phyloP scores from a whole-genome alignment of 2,329 filamentous ascomycete genomes.

The Clonostachys sp. region DNA sequence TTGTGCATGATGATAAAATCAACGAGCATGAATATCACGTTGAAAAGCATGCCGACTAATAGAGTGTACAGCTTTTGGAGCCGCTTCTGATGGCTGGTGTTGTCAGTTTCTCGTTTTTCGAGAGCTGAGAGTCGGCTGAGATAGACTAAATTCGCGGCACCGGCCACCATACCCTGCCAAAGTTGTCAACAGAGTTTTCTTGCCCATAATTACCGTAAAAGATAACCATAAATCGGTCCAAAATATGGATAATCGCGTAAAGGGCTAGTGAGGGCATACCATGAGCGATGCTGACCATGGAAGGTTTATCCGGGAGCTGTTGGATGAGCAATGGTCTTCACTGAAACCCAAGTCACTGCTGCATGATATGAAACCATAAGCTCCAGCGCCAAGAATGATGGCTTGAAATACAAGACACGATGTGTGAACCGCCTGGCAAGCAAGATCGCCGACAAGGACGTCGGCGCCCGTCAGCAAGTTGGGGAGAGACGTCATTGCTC shows the following conservation, averaged over 20 bases:
- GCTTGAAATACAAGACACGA: slow-evolving; percentile 2
- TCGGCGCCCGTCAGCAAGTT: neutral
- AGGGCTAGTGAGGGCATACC: neutral
- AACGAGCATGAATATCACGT: neutral
- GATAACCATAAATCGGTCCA: neutral
- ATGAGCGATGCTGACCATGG: neutral
- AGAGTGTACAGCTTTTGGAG: neutral
- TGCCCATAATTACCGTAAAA: neutral
- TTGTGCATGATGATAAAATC: neutral
- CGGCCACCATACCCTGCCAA: neutral
- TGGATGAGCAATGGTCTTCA: neutral
- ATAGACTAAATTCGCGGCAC: neutral
- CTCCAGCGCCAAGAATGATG: neutral
- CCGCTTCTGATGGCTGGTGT: neutral
- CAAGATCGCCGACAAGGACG: neutral
- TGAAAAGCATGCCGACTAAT: neutral
- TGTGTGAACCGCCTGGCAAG: neutral
- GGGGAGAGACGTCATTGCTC: neutral
- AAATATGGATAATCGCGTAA: no score
- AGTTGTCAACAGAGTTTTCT: neutral
- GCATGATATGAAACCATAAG: neutral
- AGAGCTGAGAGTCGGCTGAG: neutral
- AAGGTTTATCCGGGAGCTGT: neutral
- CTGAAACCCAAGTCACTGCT: neutral
- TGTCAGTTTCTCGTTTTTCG: neutral